Base-by-base conservation (phyloP, 441 rosid species). In the Jatropha multifida region DNA sequence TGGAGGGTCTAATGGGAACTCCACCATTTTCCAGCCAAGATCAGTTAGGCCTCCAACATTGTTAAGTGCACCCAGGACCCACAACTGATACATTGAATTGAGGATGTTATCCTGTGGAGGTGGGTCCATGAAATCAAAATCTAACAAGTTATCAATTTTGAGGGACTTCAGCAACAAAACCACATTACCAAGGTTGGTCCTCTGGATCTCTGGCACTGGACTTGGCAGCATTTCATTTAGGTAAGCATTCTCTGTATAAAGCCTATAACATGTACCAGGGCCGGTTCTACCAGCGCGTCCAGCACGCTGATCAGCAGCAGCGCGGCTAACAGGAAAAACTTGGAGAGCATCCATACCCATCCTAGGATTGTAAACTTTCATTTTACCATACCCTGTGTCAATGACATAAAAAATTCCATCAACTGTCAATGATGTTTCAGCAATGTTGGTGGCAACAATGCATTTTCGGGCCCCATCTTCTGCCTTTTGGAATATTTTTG, bases 291-390 rank as follows among this genome's bases (percentile, higher is more conserved):
- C 98, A 65, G 97, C 98, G 69, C 99, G 94, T 77, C 99, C 99
- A 37, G 98, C 89, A 69, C 97, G 98, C 81, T 96, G 99, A 76
- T 96, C 97, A 60, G 99, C 90, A 71, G 97, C 98, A 48, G 99
- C 98, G 66, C 94, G 98, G 74, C 97, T 96, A 23, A 86, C 90
- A 3, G 99, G 99, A 74, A 94, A 94, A 70, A 94, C 97, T 81
- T 94, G 99, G 52, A 96, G 97, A 37, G 99, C 97, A 81, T 96
- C 99, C 99, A 96, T 96, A 76, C 98, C 99, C 99, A 96, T 96
- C 84, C 91, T 89, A 17, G 99, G 98, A 78, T 94, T 96, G 83
- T 92, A 94, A 71, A 96, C 99, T 82, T 94, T 94, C 99, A 94
- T 94, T 82, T 94, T 94, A 61, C 96, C 92, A 69, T 94, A 94